phyloP scores from a whole-genome alignment of 2,329 filamentous ascomycete genomes.

The Orbilia blumenaviensis region DNA sequence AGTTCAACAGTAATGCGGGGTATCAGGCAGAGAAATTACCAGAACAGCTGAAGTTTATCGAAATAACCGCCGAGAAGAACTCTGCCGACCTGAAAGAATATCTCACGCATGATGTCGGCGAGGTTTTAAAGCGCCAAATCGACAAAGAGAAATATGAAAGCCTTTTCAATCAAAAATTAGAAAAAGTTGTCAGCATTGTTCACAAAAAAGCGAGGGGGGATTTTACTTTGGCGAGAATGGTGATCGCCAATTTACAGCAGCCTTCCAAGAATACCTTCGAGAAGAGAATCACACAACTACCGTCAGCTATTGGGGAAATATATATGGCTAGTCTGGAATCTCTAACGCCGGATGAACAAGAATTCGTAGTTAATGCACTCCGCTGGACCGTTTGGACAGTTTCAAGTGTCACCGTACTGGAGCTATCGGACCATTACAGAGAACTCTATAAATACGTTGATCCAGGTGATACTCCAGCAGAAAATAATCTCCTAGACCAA shows the following conservation, averaged over 20 bases:
- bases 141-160: background rate
- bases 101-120: background rate
- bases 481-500: background rate
- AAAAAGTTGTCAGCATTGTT: background rate
- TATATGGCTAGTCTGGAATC: conserved; percentile 36
- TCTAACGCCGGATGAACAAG: conserved; percentile 30
- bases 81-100: conserved; percentile 18
- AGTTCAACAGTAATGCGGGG: background rate
- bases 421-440: conserved; percentile 45
- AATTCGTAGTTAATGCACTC: conserved; percentile 25
- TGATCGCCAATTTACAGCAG: conserved; percentile 17
- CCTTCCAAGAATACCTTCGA: conserved; percentile 24
- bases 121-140: background rate
- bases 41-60: background rate
- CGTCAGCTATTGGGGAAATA: conserved; percentile 21
- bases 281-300: conserved; percentile 13
- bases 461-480: background rate
- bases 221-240: conserved; percentile 19
- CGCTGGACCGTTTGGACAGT: conserved; percentile 40
- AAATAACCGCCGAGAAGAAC: background rate
- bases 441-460: background rate
- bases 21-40: background rate
- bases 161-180: background rate
- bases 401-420: conserved; percentile 15
- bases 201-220: conserved; percentile 9